Evolutionary conservation across 2,329 filamentous ascomycete genomes (phyloP), one percentile per base, ranked within the genome.

Genomic region (Pezizomycotina sp.): DNA sequence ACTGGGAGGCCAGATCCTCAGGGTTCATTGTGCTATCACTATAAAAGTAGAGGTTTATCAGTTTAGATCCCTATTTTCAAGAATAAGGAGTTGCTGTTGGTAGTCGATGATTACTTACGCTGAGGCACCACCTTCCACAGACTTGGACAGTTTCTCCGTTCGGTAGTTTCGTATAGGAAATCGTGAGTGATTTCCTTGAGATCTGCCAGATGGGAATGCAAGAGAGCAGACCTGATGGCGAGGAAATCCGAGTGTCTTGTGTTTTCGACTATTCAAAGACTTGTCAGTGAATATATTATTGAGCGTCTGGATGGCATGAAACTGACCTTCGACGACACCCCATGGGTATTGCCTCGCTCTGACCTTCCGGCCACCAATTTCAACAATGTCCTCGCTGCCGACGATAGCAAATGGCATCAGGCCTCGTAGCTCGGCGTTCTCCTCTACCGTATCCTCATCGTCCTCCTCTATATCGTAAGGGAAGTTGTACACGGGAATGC

Each of bases 141-240:
- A 93, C 81, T 95, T 98, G 68, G 81, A 92, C 54, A 98, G 79
- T 69, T 95, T 95, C 79, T 98, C 89, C 56, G 89, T 98, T 82
- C 89, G 83, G 71, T 98, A 98, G 66, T 98, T 98, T 98, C 89
- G 65, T 98, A 98, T 48, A 98, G 67, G 76, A 98, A 98, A 62
- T 98, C 89, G 62, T 98, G 89, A 34, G 89, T 98, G 57, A 98
- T 98, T 62, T 98, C 89, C 74, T 98, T 98, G 55, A 98, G 65
- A 60, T 98, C 89, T 45, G 89, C 89, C 57, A 98, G 65, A 66
- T 98, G 89, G 63, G 83, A 93, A 69, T 98, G 89, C 46, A 98
- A 71, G 38, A 98, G 75, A 37, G 89, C 89, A 42, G 84, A 93
- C 58, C 89, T 77, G 56, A 98, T 92, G 48, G 89, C 89, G 50